phyloP scores from a whole-genome alignment of 2,329 filamentous ascomycete genomes.

The Claviceps digitariae region DNA sequence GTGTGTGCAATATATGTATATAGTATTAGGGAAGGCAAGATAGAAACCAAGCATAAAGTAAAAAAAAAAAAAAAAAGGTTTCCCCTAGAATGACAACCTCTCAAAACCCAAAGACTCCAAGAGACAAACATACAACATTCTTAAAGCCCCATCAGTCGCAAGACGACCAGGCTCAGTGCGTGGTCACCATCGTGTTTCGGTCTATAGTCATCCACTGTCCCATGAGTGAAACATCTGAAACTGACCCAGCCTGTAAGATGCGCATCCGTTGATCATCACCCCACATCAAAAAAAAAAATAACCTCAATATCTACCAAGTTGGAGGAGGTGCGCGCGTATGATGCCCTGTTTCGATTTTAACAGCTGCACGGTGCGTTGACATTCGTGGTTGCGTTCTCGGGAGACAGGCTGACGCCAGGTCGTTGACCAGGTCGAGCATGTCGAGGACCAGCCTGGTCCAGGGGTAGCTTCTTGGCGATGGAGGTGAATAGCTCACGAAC shows the following conservation, averaged over 20 bases:
- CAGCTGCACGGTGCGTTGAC: constrained; percentile 42
- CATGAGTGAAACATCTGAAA: constrained; percentile 6
- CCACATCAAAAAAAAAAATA: constrained; percentile 4
- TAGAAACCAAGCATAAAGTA: constrained; percentile 13
- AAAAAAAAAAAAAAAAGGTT: constrained; percentile 17
- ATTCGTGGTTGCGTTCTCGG: constrained; percentile 45
- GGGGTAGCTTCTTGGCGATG: constrained; percentile 92
- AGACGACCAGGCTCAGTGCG: constrained; percentile 11
- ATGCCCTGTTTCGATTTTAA: constrained; percentile 18
- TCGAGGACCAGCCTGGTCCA: constrained; percentile 89
- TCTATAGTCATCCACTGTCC: constrained; percentile 10
- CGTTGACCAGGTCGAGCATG: constrained; percentile 57
- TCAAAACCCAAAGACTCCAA: constrained; percentile 25
- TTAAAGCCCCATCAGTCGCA: constrained; percentile 13
- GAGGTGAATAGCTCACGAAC: constrained; percentile 92
- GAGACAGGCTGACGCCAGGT: constrained; percentile 42
- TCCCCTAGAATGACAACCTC: constrained; percentile 21
- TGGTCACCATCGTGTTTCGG: constrained; percentile 11
- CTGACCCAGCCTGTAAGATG: constrained; percentile 11
- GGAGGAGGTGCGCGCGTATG: background rate
- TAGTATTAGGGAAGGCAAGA: constrained; percentile 11
- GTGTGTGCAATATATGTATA: constrained; percentile 3
- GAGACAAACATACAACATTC: constrained; percentile 22
- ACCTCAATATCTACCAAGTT: constrained; percentile 5
- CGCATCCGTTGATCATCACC: constrained; percentile 11